Evolutionary conservation across 345 rosid species (phyloP).

Genomic region (Kernera saxatilis): DNA sequence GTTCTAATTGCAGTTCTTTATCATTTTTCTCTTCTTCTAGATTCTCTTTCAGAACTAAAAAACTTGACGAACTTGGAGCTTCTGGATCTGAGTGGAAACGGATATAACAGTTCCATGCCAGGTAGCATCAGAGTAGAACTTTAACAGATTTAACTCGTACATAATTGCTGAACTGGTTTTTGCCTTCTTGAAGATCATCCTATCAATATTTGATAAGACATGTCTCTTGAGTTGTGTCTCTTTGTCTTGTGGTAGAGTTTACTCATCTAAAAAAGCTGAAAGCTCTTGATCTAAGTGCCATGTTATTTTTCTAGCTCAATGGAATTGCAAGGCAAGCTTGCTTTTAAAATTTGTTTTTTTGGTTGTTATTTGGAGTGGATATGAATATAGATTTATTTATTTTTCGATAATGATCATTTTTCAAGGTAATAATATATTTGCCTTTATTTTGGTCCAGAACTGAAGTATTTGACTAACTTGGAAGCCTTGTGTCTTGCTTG

Average conservation of each 20-base stretch:
- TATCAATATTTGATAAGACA: background rate
- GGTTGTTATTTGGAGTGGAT: too few relatives aligned
- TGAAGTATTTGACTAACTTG: too few relatives aligned
- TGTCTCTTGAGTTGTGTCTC: too few relatives aligned
- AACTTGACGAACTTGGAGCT: background rate
- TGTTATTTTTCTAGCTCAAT: background rate
- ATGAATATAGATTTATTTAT: too few relatives aligned
- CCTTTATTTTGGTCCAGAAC: too few relatives aligned
- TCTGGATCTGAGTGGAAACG: background rate
- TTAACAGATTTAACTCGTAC: too few relatives aligned
- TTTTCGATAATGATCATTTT: too few relatives aligned
- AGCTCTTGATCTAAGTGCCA: background rate
- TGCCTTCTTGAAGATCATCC: background rate
- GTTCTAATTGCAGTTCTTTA: too few relatives aligned
- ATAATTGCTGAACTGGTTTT: too few relatives aligned
- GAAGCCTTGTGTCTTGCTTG: too few relatives aligned
- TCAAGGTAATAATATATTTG: too few relatives aligned
- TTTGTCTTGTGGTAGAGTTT: background rate
- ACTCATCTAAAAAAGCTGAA: background rate
- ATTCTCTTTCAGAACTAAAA: background rate
- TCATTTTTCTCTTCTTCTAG: background rate
- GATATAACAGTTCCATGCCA: background rate
- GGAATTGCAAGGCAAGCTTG: constrained; percentile 13
- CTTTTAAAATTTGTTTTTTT: constrained; percentile 21
- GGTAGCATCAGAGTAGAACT: too few relatives aligned